Conservation (phyloP, 177 flowering plant species). For the Vitis hybrid region DNA sequence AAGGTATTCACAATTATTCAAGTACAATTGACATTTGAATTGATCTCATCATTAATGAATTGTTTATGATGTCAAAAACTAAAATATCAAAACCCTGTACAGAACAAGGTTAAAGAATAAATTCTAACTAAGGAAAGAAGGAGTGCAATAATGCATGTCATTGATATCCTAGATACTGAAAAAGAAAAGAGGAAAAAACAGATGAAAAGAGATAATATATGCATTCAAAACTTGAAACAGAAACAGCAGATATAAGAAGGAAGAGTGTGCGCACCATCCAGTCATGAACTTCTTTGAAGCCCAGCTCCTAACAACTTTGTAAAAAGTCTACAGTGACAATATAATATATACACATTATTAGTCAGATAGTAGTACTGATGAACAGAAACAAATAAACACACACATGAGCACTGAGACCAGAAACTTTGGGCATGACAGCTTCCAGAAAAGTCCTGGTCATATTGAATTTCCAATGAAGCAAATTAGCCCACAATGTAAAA, state of each 20-base stretch:
- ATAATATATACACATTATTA: neutral
- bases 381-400: neutral
- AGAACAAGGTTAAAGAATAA: no score
- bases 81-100: no score
- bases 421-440: neutral
- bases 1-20: no score
- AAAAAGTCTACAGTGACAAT: slow-evolving; percentile 59
- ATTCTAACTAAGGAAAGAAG: no score
- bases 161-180: no score
- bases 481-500: no score
- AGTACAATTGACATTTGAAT: no score
- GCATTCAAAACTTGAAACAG: neutral
- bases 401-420: neutral
- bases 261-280: slow-evolving; percentile 67
- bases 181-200: neutral
- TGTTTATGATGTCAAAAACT: no score
- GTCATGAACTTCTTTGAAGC: slow-evolving; percentile 98
- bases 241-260: slow-evolving; percentile 6
- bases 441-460: neutral
- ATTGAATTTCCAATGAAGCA: neutral
- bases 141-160: no score
- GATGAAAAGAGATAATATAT: neutral
- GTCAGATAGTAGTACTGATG: slow-evolving; percentile 1
- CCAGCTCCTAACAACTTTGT: slow-evolving; percentile 89
- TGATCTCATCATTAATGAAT: no score